phyloP scores from a whole-genome alignment of 257 asterid species.

The Nicotiana obtusifolia region DNA sequence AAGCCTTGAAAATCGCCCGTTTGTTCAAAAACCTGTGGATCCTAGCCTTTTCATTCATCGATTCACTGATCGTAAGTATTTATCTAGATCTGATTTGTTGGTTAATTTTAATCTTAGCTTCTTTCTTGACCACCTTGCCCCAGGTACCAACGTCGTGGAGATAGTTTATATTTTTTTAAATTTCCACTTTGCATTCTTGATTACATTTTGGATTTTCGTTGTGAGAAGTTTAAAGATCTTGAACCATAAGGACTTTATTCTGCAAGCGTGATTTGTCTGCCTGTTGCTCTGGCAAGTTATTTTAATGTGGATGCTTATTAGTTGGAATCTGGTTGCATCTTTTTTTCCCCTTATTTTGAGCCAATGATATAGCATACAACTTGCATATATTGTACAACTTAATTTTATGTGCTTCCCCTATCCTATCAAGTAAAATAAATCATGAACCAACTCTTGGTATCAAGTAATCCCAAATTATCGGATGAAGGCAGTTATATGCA shows the following conservation, averaged over 20 bases:
- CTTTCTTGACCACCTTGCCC: slow-evolving; percentile 1
- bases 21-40: slow-evolving; percentile 73
- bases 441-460: too few species aligned
- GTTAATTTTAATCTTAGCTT: background rate
- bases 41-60: slow-evolving; percentile 89
- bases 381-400: too few species aligned
- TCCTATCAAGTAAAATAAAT: too few species aligned
- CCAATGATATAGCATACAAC: background rate
- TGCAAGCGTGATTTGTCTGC: background rate
- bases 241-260: background rate
- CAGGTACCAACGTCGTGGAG: background rate
- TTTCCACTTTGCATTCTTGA: background rate
- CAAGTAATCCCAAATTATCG: too few species aligned
- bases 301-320: background rate
- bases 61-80: slow-evolving; percentile 58
- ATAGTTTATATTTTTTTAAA: background rate
- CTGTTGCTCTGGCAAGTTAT: slow-evolving; percentile 1
- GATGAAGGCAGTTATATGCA: too few species aligned
- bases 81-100: background rate
- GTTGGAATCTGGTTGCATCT: background rate
- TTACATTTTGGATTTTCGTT: background rate
- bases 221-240: background rate
- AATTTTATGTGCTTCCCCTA: too few species aligned
- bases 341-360: background rate
- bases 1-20: slow-evolving; percentile 54